phyloP scores from a whole-genome alignment of 495 filamentous ascomycete species.

The Gamarada debralockiae region DNA sequence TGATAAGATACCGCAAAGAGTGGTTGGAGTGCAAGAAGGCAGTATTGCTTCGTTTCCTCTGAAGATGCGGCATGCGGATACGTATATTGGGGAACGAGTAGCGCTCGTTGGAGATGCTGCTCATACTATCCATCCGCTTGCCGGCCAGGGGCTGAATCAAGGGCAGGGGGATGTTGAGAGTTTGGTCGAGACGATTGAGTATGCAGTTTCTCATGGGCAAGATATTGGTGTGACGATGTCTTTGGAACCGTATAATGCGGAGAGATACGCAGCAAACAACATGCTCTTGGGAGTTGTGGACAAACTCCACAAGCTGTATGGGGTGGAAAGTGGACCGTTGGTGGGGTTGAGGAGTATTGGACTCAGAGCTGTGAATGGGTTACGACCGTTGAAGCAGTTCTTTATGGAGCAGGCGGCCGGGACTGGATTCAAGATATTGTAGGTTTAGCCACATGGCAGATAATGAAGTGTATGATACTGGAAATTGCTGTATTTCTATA shows the following conservation, averaged over 20 bases:
- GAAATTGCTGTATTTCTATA: not conserved
- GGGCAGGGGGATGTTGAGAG: slow-evolving; percentile 83
- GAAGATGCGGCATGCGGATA: slow-evolving; percentile 83
- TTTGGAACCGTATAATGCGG: slow-evolving; percentile 73
- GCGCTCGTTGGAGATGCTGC: slow-evolving; percentile 92
- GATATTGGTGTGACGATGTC: slow-evolving; percentile 73
- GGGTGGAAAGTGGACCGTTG: slow-evolving; percentile 67
- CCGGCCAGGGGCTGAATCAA: slow-evolving; percentile 92
- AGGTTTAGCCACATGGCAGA: slow-evolving; percentile 1
- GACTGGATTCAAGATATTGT: slow-evolving; percentile 41
- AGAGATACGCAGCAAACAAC: slow-evolving; percentile 79
- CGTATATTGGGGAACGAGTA: slow-evolving; percentile 83
- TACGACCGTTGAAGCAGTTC: slow-evolving; percentile 75
- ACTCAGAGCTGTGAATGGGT: slow-evolving; percentile 68
- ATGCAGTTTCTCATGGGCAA: slow-evolving; percentile 75
- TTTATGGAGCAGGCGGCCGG: slow-evolving; percentile 91
- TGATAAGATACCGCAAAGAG: slow-evolving; percentile 47
- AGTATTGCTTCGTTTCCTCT: slow-evolving; percentile 89
- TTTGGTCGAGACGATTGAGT: slow-evolving; percentile 67
- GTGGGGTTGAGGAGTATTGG: slow-evolving; percentile 75
- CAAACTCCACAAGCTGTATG: slow-evolving; percentile 91
- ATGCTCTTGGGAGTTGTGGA: slow-evolving; percentile 86
- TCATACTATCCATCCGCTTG: slow-evolving; percentile 90
- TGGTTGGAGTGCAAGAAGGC: slow-evolving; percentile 68
- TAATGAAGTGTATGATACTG: not conserved